These are phyloP conservation scores for Leptomonas pyrrhocoris DNA, from an alignment of 208 protist species.

Conservation along the genomic window DNA sequence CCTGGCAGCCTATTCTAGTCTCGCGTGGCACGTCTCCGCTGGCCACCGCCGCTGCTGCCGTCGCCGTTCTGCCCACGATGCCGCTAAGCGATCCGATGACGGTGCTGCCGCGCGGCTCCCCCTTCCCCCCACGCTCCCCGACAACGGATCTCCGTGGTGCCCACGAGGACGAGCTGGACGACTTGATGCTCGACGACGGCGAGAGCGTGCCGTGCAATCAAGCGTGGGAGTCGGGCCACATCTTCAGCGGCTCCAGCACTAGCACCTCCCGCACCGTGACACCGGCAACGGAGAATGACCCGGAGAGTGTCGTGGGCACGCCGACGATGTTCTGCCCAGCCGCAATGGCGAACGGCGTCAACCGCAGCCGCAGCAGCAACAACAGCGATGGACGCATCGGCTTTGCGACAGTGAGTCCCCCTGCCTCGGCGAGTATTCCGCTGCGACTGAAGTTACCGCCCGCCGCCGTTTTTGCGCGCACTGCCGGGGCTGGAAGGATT, in stretches of 20 bases:
- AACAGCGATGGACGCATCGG: not conserved
- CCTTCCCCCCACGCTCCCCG: not conserved
- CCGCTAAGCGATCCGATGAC: not conserved
- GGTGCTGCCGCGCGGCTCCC: not conserved
- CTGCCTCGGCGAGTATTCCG: slow-evolving; percentile 5
- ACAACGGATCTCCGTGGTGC: not conserved
- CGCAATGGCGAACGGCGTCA: not conserved
- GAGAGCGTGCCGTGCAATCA: slow-evolving; percentile 8
- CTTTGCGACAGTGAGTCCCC: not conserved
- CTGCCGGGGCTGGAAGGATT: not conserved
- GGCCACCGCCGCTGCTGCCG: not conserved
- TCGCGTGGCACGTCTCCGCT: not conserved
- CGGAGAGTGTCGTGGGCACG: slow-evolving; percentile 1
- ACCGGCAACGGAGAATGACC: slow-evolving; percentile 3
- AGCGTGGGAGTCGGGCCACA: slow-evolving; percentile 3
- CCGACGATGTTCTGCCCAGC: not conserved
- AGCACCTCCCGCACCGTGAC: slow-evolving; percentile 12
- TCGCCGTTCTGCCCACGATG: not conserved
- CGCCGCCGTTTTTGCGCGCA: not conserved
- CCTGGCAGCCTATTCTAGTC: slow-evolving; percentile 34
- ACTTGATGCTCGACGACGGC: slow-evolving; percentile 26
- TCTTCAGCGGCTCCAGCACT: slow-evolving; percentile 18
- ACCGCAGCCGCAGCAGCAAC: not conserved
- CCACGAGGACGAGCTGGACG: slow-evolving; percentile 24
- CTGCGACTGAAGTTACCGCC: not conserved